Conservation (phyloP, 1,284 basidiomycete species). For the Cryptococcus deneoformans region DNA sequence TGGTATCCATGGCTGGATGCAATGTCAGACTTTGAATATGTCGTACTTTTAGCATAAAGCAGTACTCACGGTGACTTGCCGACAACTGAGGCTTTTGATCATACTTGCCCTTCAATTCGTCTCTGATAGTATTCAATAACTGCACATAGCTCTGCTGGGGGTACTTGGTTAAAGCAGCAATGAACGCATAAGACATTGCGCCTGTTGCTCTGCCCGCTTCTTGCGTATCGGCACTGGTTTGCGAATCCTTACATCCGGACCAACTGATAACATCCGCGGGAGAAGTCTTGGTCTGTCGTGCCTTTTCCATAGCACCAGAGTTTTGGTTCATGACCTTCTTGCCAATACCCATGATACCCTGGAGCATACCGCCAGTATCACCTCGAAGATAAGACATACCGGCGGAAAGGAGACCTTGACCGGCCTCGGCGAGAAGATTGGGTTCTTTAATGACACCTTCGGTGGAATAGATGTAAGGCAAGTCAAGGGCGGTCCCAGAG, state of each 20-base stretch:
- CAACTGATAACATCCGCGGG: constrained; percentile 68
- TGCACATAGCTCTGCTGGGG: constrained; percentile 76
- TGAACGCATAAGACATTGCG: constrained; percentile 73
- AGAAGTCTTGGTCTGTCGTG: constrained; percentile 59
- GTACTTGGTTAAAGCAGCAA: constrained; percentile 60
- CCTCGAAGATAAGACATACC: constrained; percentile 52
- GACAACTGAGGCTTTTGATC: constrained; percentile 77
- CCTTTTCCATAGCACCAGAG: constrained; percentile 26
- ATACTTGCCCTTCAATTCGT: constrained; percentile 60
- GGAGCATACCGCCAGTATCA: constrained; percentile 71
- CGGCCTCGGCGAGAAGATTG: constrained; percentile 73
- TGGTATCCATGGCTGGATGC: constrained; percentile 33
- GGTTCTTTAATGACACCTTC: constrained; percentile 93
- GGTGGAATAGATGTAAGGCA: constrained; percentile 70
- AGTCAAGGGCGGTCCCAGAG: constrained; percentile 49
- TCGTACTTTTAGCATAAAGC: neutral
- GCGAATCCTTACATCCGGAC: constrained; percentile 89
- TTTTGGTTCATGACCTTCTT: constrained; percentile 33
- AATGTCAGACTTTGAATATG: neutral
- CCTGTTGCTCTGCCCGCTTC: constrained; percentile 81
- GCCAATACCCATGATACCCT: constrained; percentile 47
- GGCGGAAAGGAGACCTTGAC: constrained; percentile 62
- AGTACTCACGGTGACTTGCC: constrained; percentile 39
- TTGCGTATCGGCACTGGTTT: constrained; percentile 80
- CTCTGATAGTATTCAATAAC: constrained; percentile 66